Conservation (phyloP, 495 filamentous ascomycete species). For the Evansstolkia leycettana region DNA sequence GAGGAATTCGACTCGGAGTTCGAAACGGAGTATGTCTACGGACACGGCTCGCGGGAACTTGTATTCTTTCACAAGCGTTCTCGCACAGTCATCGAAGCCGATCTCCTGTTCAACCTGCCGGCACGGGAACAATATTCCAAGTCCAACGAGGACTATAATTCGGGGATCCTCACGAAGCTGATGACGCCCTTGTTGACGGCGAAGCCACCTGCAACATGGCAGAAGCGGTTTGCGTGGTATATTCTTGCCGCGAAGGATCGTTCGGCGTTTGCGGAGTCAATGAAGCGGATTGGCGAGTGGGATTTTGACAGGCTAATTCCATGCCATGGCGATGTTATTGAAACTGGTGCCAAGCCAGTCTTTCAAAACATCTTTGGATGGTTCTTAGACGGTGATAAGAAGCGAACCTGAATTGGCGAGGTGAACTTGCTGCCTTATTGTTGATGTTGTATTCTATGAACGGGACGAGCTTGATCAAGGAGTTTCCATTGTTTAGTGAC, state of each 20-base stretch:
- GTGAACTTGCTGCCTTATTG: background rate
- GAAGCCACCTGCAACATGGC: conserved; percentile 44
- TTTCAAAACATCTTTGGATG: conserved; percentile 78
- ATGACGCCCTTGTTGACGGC: conserved; percentile 49
- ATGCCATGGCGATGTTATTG: conserved; percentile 88
- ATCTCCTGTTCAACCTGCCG: conserved; percentile 86
- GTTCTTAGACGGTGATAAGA: conserved; percentile 53
- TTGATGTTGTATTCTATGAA: background rate
- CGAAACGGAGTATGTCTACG: conserved; percentile 69
- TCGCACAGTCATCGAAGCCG: conserved; percentile 76
- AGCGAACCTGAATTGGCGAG: conserved; percentile 2
- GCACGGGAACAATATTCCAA: conserved; percentile 77
- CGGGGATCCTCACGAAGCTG: conserved; percentile 51
- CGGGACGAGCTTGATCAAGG: too few relatives aligned
- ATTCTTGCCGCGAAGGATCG: conserved; percentile 50
- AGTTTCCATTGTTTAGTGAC: too few relatives aligned
- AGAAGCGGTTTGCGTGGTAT: conserved; percentile 81
- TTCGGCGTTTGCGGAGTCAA: conserved; percentile 52
- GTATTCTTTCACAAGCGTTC: conserved; percentile 77
- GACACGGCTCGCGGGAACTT: conserved; percentile 74
- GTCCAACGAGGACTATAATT: conserved; percentile 35
- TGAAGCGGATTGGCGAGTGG: conserved; percentile 61
- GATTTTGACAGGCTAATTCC: conserved; percentile 81
- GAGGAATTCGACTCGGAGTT: conserved; percentile 80
- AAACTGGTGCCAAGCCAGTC: conserved; percentile 59